These are phyloP conservation scores for Ostreobium quekettii DNA, from an alignment of 139 green algal species.

Conservation along the genomic window DNA sequence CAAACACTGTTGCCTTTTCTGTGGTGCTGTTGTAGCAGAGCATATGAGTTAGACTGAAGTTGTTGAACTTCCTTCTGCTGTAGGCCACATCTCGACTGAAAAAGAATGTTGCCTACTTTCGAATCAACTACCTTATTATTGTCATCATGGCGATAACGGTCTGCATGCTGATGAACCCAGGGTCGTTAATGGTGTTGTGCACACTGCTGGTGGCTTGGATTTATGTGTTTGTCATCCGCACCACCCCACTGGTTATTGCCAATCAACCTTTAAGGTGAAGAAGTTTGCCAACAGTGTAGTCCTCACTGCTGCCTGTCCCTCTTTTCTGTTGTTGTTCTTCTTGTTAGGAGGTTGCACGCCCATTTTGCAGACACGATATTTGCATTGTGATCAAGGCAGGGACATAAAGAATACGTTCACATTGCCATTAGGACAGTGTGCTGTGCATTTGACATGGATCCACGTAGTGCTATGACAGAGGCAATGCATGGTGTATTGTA, in stretches of 20 bases:
- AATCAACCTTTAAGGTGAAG: constrained; percentile 48
- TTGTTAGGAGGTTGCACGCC: no score
- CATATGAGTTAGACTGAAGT: no score
- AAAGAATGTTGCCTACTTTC: constrained; percentile 88
- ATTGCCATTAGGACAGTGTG: no score
- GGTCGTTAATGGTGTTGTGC: constrained; percentile 62
- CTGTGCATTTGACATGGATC: no score
- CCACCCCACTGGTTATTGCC: constrained; percentile 59
- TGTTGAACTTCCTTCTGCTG: background rate
- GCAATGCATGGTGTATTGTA: no score
- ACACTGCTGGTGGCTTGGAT: constrained; percentile 61
- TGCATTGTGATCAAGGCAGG: no score
- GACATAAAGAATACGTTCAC: no score
- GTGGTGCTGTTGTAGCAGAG: background rate
- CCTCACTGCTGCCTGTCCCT: no score
- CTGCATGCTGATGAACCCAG: constrained; percentile 63
- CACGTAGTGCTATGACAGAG: no score
- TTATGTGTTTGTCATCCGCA: constrained; percentile 77
- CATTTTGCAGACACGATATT: no score
- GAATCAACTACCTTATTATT: constrained; percentile 82
- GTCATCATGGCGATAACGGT: constrained; percentile 47
- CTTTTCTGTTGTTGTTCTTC: no score
- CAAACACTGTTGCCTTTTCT: background rate
- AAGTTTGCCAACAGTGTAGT: background rate
- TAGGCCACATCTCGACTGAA: constrained; percentile 62